Conservation (phyloP, 2,329 filamentous ascomycete species). For the Trichoderma sp. region DNA sequence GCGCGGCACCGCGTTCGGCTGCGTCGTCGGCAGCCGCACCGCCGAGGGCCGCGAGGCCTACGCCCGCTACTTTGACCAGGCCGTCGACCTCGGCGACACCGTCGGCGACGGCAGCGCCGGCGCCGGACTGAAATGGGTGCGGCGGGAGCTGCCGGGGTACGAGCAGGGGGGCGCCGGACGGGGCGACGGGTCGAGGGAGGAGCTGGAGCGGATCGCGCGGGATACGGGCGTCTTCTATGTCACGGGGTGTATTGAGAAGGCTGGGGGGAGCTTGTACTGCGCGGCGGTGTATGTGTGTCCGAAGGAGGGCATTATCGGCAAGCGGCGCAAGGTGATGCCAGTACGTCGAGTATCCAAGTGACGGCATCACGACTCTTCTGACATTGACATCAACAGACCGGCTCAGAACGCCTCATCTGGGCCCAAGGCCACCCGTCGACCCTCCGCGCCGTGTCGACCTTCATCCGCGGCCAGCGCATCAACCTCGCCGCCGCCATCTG, state of each 20-base stretch:
- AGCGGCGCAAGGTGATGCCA: conserved; percentile 90
- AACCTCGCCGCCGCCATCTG: conserved; percentile 88
- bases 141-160: conserved; percentile 52
- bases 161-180: conserved; percentile 35
- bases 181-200: conserved; percentile 70
- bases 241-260: conserved; percentile 75
- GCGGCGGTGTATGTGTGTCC: conserved; percentile 81
- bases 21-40: conserved; percentile 69
- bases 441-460: conserved; percentile 75
- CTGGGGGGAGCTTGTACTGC: conserved; percentile 84
- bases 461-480: conserved; percentile 75
- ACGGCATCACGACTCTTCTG: too few relatives aligned
- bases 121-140: conserved; percentile 72
- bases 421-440: conserved; percentile 80
- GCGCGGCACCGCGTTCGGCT: conserved; percentile 76
- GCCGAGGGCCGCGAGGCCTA: conserved; percentile 78
- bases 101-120: conserved; percentile 59
- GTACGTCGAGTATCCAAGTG: conserved; percentile 48
- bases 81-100: conserved; percentile 83
- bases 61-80: conserved; percentile 73
- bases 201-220: conserved; percentile 72
- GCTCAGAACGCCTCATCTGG: conserved; percentile 82
- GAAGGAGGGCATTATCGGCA: conserved; percentile 70
- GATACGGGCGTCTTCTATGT: conserved; percentile 83
- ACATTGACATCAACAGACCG: conserved; percentile 56